A percentile compares a stretch with the other conserved stretches of the same genome.
phyloP scores from a whole-genome alignment of 1,284 basidiomycete species.

The Ustilago cynodontis region DNA sequence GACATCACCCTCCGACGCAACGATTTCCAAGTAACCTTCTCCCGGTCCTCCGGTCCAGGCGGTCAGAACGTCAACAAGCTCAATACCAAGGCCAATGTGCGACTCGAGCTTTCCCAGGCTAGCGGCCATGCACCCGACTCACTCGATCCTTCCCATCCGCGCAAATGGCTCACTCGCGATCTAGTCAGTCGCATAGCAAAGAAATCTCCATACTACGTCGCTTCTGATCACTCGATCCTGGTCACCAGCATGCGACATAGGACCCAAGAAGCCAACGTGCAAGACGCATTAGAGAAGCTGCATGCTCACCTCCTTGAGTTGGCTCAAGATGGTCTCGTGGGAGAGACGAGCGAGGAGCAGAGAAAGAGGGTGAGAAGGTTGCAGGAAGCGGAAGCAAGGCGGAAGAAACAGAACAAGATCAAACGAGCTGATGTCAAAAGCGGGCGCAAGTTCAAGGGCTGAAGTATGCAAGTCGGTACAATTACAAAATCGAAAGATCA shows the following conservation, averaged over 20 bases:
- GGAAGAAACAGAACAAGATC: slow-evolving; percentile 53
- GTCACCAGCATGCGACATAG: slow-evolving; percentile 43
- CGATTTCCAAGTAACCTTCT: slow-evolving; percentile 46
- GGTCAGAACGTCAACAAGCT: slow-evolving; percentile 61
- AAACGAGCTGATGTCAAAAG: slow-evolving; percentile 50
- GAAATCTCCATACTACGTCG: slow-evolving; percentile 51
- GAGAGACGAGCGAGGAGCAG: slow-evolving; percentile 48
- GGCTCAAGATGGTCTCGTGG: slow-evolving; percentile 33
- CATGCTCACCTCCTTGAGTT: slow-evolving; percentile 47
- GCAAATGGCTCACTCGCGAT: slow-evolving; percentile 43
- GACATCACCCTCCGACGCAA: slow-evolving; percentile 28
- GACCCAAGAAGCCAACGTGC: slow-evolving; percentile 46
- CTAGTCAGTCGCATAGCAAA: slow-evolving; percentile 41
- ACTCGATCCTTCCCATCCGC: slow-evolving; percentile 31
- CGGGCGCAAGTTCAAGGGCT: slow-evolving; percentile 48
- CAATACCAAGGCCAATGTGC: slow-evolving; percentile 56
- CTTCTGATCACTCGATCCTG: slow-evolving; percentile 40
- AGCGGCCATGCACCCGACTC: slow-evolving; percentile 24
- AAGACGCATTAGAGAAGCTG: slow-evolving; percentile 49
- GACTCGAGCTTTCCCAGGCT: slow-evolving; percentile 39
- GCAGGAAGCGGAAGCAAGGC: slow-evolving; percentile 42
- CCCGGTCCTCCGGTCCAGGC: slow-evolving; percentile 51
- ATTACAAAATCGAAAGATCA: background rate
- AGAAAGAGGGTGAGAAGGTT: slow-evolving; percentile 24
- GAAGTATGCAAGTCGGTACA: background rate